Percentiles rank a stretch among this genome's conserved stretches.
Conservation (phyloP, 805 yeast genomes). For the Kregervanrija fluxuum region DNA sequence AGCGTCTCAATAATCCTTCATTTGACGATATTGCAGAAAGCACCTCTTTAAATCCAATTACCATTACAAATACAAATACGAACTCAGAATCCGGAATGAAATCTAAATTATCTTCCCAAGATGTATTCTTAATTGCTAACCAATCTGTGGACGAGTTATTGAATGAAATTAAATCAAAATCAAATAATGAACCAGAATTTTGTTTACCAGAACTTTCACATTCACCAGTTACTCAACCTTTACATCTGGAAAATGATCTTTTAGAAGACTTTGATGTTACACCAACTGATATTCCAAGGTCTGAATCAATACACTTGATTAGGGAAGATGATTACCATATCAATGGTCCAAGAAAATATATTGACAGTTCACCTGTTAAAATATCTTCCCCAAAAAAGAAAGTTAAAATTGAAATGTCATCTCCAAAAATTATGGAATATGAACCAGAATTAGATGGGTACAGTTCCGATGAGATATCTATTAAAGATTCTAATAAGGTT, state of each 20-base stretch:
- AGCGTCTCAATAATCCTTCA: too few species aligned
- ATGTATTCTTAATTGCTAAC: conserved; percentile 23
- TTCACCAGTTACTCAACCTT: conserved; percentile 6
- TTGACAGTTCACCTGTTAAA: too few species aligned
- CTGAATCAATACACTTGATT: too few species aligned
- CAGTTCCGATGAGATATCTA: conserved; percentile 4
- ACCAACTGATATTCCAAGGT: too few species aligned
- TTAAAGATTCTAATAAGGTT: conserved; percentile 6
- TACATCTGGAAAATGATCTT: conserved; percentile 3
- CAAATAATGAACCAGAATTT: conserved; percentile 3
- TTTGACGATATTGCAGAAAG: too few species aligned
- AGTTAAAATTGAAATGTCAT: too few species aligned
- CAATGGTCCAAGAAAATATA: too few species aligned
- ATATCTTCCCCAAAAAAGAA: too few species aligned
- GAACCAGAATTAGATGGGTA: too few species aligned
- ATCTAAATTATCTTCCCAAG: conserved; percentile 8
- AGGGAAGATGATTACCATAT: too few species aligned
- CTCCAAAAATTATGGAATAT: too few species aligned
- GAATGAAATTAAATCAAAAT: conserved; percentile 21
- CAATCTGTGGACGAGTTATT: conserved; percentile 35
- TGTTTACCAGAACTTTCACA: conserved; percentile 3
- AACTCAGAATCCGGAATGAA: neutral
- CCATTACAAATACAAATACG: neutral
- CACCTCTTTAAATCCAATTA: neutral
- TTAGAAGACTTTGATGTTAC: too few species aligned